Conservation (phyloP, 2,329 filamentous ascomycete genomes). For the Tolypocladium nubicola region DNA sequence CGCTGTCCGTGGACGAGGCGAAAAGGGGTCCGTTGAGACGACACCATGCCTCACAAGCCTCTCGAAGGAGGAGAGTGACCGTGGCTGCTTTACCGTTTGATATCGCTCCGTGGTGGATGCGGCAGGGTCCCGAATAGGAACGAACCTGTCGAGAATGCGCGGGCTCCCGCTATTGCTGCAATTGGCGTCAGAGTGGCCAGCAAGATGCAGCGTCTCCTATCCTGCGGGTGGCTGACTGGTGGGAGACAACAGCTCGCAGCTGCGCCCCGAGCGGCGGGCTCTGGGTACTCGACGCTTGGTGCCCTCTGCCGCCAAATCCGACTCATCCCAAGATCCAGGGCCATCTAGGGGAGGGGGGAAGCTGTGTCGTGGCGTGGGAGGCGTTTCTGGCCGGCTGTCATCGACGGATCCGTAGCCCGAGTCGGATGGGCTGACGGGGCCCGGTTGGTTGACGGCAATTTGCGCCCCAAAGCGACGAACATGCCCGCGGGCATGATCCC, state of each 20-base stretch:
- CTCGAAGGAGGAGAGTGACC: slow-evolving; percentile 32
- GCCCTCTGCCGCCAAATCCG: not conserved
- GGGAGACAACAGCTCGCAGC: not conserved
- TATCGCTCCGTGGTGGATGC: slow-evolving; percentile 32
- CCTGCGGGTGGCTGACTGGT: not conserved
- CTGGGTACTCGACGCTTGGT: not conserved
- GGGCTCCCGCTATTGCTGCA: slow-evolving; percentile 3
- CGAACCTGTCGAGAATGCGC: slow-evolving; percentile 35
- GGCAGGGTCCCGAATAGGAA: slow-evolving; percentile 29
- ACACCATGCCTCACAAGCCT: slow-evolving; percentile 28
- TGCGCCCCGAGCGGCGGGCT: not conserved
- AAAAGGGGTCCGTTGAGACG: slow-evolving; percentile 13
- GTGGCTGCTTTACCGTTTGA: slow-evolving; percentile 30
- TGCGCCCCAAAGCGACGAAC: not conserved
- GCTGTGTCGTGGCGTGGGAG: not conserved
- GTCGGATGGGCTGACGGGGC: slow-evolving; percentile 11
- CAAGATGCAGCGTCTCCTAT: not conserved
- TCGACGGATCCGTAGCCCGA: slow-evolving; percentile 19
- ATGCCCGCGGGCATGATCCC: not conserved
- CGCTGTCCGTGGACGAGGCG: slow-evolving; percentile 11
- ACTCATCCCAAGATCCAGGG: slow-evolving; percentile 2
- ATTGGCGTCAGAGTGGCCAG: not conserved
- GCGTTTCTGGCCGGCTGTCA: not conserved
- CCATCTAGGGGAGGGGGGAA: slow-evolving; percentile 2
- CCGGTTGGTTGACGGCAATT: not conserved